Percentiles rank a stretch among this genome's conserved stretches.
phyloP scores from a whole-genome alignment of 2,329 filamentous ascomycete species.

The Claviceps sp. region DNA sequence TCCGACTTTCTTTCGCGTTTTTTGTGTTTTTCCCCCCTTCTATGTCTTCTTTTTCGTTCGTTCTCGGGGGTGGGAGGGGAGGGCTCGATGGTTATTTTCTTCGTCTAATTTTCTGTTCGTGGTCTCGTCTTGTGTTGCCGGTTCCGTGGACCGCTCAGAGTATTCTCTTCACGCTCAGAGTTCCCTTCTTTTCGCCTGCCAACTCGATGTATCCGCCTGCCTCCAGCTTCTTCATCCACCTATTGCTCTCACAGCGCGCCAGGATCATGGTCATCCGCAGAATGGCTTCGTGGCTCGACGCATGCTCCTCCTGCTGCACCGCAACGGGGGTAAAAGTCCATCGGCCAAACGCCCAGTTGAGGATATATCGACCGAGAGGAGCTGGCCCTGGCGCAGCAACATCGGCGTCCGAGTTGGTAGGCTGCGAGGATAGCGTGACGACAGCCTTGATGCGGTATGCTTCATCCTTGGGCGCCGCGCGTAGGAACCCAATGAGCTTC shows the following conservation, averaged over 20 bases:
- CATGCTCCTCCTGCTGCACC: constrained; percentile 32
- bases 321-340: constrained; percentile 70
- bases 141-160: constrained; percentile 16
- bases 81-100: no score
- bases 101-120: neutral
- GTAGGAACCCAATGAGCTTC: constrained; percentile 54
- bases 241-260: constrained; percentile 57
- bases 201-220: constrained; percentile 39
- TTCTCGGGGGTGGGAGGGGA: neutral
- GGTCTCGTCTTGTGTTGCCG: neutral
- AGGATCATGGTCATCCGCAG: constrained; percentile 66
- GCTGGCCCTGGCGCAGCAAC: constrained; percentile 19
- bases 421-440: constrained; percentile 31
- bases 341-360: constrained; percentile 96
- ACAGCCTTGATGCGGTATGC: constrained; percentile 86
- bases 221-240: constrained; percentile 65
- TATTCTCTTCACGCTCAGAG: constrained; percentile 39
- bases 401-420: constrained; percentile 39
- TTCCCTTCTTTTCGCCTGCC: constrained; percentile 30
- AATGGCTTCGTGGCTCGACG: constrained; percentile 39
- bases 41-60: neutral
- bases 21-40: neutral
- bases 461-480: constrained; percentile 74
- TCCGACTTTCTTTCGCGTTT: neutral
- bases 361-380: constrained; percentile 52